Evolutionary conservation across 2,329 filamentous ascomycete species (phyloP).

Genomic region (Lizonia empirigonia): DNA sequence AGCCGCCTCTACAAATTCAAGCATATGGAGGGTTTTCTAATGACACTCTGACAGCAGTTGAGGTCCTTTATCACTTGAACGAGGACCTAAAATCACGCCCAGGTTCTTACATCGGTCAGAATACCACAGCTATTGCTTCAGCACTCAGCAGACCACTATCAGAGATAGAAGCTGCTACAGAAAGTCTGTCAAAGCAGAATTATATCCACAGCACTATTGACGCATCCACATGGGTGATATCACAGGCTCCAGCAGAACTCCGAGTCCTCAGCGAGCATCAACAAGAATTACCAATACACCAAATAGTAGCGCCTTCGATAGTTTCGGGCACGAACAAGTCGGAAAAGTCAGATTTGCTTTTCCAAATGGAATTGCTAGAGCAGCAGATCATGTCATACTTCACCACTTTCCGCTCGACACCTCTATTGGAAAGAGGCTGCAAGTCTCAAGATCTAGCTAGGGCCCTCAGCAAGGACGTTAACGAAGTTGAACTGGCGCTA

Average conservation of each 20-base stretch:
- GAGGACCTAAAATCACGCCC: slow-evolving; percentile 19
- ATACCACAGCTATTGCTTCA: slow-evolving; percentile 11
- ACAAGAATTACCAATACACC: not conserved
- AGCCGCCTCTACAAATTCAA: not conserved
- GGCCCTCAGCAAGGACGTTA: not conserved
- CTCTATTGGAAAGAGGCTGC: not conserved
- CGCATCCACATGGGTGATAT: slow-evolving; percentile 25
- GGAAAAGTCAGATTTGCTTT: slow-evolving; percentile 1
- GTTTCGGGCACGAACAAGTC: not conserved
- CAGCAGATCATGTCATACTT: slow-evolving; percentile 7
- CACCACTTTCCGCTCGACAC: not conserved
- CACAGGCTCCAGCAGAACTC: slow-evolving; percentile 16
- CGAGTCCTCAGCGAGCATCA: not conserved
- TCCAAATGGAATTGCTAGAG: slow-evolving; percentile 10
- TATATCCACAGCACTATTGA: slow-evolving; percentile 26
- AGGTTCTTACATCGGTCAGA: slow-evolving; percentile 28
- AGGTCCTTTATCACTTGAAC: slow-evolving; percentile 19
- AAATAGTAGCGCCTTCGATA: not conserved
- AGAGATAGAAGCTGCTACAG: not conserved
- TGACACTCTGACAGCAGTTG: slow-evolving; percentile 5
- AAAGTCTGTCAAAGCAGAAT: slow-evolving; percentile 6
- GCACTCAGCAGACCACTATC: slow-evolving; percentile 1
- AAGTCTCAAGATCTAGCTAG: not conserved
- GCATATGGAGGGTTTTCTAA: not conserved
- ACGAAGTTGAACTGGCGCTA: slow-evolving; percentile 5